phyloP scores from a whole-genome alignment of 2,329 filamentous ascomycete genomes.

The Colletotrichum sp. region DNA sequence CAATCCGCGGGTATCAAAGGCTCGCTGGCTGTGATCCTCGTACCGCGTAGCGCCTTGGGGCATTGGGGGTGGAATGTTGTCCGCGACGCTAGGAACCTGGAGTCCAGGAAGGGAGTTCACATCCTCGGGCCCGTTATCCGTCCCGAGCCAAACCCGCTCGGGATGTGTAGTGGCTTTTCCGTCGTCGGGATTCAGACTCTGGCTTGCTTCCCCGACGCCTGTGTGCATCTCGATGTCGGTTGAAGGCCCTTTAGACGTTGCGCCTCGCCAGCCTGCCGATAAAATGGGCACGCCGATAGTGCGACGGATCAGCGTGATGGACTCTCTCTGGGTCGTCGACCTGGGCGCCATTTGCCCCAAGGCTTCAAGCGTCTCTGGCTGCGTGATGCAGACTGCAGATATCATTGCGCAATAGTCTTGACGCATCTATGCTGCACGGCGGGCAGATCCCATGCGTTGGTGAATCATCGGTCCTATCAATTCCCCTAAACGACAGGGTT shows the following conservation, averaged over 20 bases:
- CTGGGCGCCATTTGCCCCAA: neutral
- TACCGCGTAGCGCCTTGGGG: neutral
- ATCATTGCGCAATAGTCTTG: neutral
- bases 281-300: neutral
- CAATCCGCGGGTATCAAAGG: neutral
- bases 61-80: neutral
- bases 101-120: neutral
- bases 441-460: constrained; percentile 11
- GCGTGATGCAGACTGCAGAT: neutral
- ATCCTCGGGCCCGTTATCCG: neutral
- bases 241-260: neutral
- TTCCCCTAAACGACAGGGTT: constrained; percentile 16
- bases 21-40: neutral
- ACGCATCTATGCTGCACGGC: neutral
- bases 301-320: neutral
- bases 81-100: neutral
- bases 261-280: neutral
- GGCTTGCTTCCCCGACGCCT: neutral
- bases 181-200: neutral
- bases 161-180: neutral
- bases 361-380: neutral
- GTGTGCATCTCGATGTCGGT: neutral
- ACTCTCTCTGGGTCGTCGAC: neutral
- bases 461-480: constrained; percentile 24
- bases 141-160: neutral